Percentiles rank a stretch among this genome's conserved stretches.
Conservation (phyloP, 2,329 filamentous ascomycete genomes). For the Bipolaris cookei region DNA sequence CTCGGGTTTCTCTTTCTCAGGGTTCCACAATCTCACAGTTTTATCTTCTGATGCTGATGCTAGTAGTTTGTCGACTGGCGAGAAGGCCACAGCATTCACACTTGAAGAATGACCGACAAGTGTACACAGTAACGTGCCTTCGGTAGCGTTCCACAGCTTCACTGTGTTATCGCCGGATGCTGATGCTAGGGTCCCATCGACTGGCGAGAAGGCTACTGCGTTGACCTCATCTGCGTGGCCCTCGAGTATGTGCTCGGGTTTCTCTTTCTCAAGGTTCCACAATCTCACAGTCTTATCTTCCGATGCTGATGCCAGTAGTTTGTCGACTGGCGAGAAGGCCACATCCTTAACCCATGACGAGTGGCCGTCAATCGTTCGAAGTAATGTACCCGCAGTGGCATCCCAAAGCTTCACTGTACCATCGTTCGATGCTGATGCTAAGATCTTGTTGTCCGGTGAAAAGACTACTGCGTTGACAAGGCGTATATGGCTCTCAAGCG, state of each 20-base stretch:
- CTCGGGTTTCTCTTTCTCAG: neutral
- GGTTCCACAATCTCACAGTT: neutral
- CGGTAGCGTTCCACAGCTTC: neutral
- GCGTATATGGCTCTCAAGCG: neutral
- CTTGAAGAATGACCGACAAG: neutral
- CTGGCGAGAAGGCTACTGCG: neutral
- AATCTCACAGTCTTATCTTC: neutral
- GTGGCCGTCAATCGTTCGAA: neutral
- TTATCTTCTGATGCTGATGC: neutral
- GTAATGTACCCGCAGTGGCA: neutral
- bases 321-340: neutral
- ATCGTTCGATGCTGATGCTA: neutral
- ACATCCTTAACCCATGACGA: neutral
- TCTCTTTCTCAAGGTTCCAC: neutral
- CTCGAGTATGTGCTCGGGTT: neutral
- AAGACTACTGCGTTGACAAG: neutral
- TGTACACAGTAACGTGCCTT: neutral
- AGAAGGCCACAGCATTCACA: neutral
- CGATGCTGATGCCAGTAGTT: neutral
- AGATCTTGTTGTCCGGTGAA: neutral
- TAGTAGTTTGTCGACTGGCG: neutral
- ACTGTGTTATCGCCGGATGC: neutral
- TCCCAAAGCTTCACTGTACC: no score
- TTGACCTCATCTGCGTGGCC: neutral
- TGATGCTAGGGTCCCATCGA: neutral